These are phyloP conservation scores for Gypsophila paniculata DNA, from an alignment of 179 eudicot genomes.

Conservation along the genomic window DNA sequence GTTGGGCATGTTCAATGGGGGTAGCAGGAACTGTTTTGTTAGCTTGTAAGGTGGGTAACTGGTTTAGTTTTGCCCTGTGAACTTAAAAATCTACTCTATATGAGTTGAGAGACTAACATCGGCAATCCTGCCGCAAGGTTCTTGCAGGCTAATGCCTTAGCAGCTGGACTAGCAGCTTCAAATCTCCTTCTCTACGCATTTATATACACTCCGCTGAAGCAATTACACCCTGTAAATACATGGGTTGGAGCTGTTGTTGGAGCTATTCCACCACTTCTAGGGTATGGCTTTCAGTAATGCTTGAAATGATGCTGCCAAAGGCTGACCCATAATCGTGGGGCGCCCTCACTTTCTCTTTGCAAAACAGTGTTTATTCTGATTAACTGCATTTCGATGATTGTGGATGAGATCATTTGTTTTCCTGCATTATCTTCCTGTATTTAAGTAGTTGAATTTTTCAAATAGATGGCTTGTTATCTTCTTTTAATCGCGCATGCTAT, in stretches of 20 bases:
- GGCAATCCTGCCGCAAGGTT: slow-evolving; percentile 54
- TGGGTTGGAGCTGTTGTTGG: slow-evolving; percentile 99
- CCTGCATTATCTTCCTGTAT: neutral
- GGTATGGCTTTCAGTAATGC: slow-evolving; percentile 43
- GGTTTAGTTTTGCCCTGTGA: neutral
- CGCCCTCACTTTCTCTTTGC: neutral
- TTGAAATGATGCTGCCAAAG: slow-evolving; percentile 1
- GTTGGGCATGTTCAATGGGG: slow-evolving; percentile 77
- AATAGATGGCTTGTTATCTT: neutral
- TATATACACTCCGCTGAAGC: slow-evolving; percentile 92
- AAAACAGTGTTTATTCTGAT: neutral
- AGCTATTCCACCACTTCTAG: slow-evolving; percentile 97
- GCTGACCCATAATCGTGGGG: neutral
- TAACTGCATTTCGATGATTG: neutral
- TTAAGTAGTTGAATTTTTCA: neutral
- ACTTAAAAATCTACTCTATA: slow-evolving; percentile 6
- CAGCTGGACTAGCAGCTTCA: slow-evolving; percentile 96
- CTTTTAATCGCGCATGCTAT: neutral
- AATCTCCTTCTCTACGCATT: slow-evolving; percentile 83
- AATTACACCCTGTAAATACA: slow-evolving; percentile 88
- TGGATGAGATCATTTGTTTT: neutral
- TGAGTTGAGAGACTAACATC: slow-evolving; percentile 37
- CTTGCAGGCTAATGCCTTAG: slow-evolving; percentile 90
- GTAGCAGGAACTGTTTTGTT: slow-evolving; percentile 68
- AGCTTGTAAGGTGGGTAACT: slow-evolving; percentile 63